Evolutionary conservation across 106 monocot genomes (phyloP), one percentile per base, ranked within the genome.

Genomic region (Acorus gramineus): DNA sequence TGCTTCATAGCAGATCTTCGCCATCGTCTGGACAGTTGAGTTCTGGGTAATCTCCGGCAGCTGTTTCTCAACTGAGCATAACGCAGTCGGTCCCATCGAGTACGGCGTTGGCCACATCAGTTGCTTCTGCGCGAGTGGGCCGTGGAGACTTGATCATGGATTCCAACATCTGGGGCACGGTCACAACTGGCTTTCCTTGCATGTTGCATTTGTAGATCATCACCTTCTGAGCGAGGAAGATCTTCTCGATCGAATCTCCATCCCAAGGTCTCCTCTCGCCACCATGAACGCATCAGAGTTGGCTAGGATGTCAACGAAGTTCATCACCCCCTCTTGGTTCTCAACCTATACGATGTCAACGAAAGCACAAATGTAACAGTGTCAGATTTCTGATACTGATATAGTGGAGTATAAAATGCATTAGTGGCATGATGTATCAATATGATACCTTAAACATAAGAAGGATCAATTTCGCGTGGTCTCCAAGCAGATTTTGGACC

Each of bases 171-270:
- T 77, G 77, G 50, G 77, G 69, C 9, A 69, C 71, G 8, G 77
- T 77, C 8, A 77, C 77, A 53, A 77, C 77, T 12, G 77, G 77
- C 49, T 79, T 79, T 47, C 78, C 78, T 2, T 43, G 63, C 46
- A 73, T 67, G 64, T 79, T 79, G 73, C 78, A 79, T 14, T 79
- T 79, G 73, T 79, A 79, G 63, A 79, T 73, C 78, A 79, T 79
- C 78, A 79, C 73, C 78, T 79, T 79, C 52, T 79, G 78, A 55
- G 73, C 78, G 14, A 79, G 78, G 46, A 79, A 73, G 45, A 73
- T 69, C 59, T 79, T 79, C 52, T 79, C 78, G 11, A 78, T 69
- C 3, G 73, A 43, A 79, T 73, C 53, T 69, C 78, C 78, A 79
- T 73, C 7, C 78, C 73, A 60, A 79, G 73, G 49, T 69, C 73